Evolutionary conservation across 805 yeast species (phyloP).

Genomic region (Priceomyces melissophilus): DNA sequence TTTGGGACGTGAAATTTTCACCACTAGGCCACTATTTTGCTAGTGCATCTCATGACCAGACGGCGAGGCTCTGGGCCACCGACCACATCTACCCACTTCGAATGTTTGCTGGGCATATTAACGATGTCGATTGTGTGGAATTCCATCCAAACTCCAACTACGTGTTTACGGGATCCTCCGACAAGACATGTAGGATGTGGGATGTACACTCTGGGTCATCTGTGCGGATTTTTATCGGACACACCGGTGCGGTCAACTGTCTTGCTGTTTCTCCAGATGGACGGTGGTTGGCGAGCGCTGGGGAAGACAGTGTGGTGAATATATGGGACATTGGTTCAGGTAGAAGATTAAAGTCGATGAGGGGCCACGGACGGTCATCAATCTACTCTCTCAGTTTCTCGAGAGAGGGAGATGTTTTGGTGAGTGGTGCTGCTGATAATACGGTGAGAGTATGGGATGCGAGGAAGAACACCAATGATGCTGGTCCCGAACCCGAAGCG

Average conservation of each 20-base stretch:
- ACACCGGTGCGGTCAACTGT: constrained; percentile 81
- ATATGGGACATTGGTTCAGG: constrained; percentile 96
- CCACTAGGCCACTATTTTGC: constrained; percentile 97
- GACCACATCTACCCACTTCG: constrained; percentile 96
- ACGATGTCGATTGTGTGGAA: constrained; percentile 91
- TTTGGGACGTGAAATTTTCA: constrained; percentile 94
- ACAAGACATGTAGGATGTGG: constrained; percentile 98
- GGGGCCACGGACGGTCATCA: constrained; percentile 88
- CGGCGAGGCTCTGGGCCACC: constrained; percentile 96
- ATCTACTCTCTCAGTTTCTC: constrained; percentile 83
- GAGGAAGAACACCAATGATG: constrained; percentile 77
- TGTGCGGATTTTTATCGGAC: constrained; percentile 90
- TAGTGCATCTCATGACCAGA: constrained; percentile 97
- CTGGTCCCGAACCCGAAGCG: constrained; percentile 74
- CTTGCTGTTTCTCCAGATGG: constrained; percentile 96
- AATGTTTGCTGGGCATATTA: constrained; percentile 94
- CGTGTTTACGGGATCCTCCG: constrained; percentile 91
- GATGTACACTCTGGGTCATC: constrained; percentile 85
- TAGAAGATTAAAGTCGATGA: constrained; percentile 81
- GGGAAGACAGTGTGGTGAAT: constrained; percentile 84
- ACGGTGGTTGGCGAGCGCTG: constrained; percentile 91
- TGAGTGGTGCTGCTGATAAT: constrained; percentile 90
- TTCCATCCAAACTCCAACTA: constrained; percentile 97
- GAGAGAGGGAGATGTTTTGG: constrained; percentile 82
- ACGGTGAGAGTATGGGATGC: constrained; percentile 96